Base-by-base conservation (phyloP, 1,284 basidiomycete species). In the Fomitopsis palustris region DNA sequence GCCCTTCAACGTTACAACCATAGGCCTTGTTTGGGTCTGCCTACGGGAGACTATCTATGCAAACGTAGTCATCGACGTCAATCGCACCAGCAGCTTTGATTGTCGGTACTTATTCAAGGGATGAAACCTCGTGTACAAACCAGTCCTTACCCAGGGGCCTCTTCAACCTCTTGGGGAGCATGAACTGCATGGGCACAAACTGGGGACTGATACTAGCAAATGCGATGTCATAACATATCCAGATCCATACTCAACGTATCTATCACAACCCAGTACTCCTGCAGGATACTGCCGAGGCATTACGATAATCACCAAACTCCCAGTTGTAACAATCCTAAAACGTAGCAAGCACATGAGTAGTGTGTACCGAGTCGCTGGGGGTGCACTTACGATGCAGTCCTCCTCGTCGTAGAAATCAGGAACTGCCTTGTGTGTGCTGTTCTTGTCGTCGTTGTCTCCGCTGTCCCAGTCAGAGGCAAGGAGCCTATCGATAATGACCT, bases 401-500 rank as follows among this genome's bases (percentile, higher is more conserved):
- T 75, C 71, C 60, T 79, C 59, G 8, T 53, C 39, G 17, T n/a
- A 19, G 23, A 55, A 35, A 8, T 49, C 59, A 2, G 59, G 59
- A 12, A 60, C 51, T 8, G 23, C 49, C n/a, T 29, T 56, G 12
- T 19, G 19, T 16, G 61, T 49, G 25, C 60, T 42, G 29, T 53
- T 59, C 31, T 53, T 45, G 55, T 38, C 69, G 62, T 60, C 59
- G n/a, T 56, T 58, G 41, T 68, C 68, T 6, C 61, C 66, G 7
- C 57, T 54, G 39, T 78, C 75, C 85, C 87, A 88, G 49, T 92
- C 87, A 25, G 85, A 81, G 37, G 86, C 81, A 53, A 98, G 75
- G 14, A 98, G 77, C 60, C 87, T 83, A 12, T 85, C 83, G 60
- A 97, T 88, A 23, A 98, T 78, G 54, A 87, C 81, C 56, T 79